These are phyloP conservation scores for Cadophora gregata DNA, from an alignment of 2,329 filamentous ascomycete genomes.

Conservation along the genomic window DNA sequence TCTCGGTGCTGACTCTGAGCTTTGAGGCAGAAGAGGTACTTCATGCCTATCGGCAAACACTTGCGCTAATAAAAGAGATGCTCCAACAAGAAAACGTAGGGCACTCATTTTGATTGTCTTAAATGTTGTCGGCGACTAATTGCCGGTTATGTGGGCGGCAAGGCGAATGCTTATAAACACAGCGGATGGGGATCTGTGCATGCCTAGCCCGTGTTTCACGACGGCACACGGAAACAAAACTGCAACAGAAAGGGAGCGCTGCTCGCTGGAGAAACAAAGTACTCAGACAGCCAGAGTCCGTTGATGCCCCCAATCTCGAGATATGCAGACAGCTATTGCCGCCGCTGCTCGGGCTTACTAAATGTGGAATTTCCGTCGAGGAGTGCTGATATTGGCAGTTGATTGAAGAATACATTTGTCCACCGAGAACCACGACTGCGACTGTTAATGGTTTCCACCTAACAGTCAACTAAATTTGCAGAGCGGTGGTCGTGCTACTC, in stretches of 20 bases:
- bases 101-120: not conserved
- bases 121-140: not conserved
- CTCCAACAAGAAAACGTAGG: not conserved
- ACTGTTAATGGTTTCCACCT: too few species aligned
- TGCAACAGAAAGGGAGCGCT: not conserved
- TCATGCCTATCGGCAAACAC: not conserved
- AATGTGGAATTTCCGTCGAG: too few species aligned
- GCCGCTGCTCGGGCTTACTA: too few species aligned
- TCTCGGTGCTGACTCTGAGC: not conserved
- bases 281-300: not conserved
- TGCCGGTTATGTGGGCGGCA: too few species aligned
- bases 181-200: not conserved
- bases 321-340: too few species aligned
- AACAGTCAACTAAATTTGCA: not conserved
- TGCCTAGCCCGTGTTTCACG: not conserved
- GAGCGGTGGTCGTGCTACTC: not conserved
- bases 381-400: not conserved
- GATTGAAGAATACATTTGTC: too few species aligned
- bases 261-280: not conserved
- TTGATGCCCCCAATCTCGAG: not conserved
- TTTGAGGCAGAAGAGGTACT: not conserved
- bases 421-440: not conserved
- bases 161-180: not conserved
- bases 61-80: not conserved
- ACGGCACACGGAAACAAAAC: conserved; percentile 1